Base-by-base conservation (phyloP, 2,329 filamentous ascomycete species). In the Xylariaceae sp. region DNA sequence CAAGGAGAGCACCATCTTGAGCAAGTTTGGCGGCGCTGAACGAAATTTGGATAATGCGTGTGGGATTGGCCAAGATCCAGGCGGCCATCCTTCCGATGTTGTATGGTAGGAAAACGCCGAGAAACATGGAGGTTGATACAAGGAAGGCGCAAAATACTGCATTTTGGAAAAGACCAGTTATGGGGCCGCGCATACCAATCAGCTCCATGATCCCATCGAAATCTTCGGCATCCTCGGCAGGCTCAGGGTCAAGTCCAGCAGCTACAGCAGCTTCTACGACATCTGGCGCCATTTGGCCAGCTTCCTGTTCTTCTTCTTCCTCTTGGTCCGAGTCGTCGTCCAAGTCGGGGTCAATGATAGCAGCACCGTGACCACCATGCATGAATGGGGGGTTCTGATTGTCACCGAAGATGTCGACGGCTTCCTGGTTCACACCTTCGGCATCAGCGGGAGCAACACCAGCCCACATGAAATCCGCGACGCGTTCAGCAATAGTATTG, bases 191-290 rank as follows among this genome's bases (percentile, higher is more conserved):
- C 89, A 99, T 95, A 44, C 94, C 94, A 60, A 99, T 88, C 13
- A 99, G 83, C 73, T 99, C 94, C 78, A 99, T 86, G 55, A 99
- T 90, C 0, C 94, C 94, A 72, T 99, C 94, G 13, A 99, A 85
- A 70, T 99, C 94, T 74, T 99, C 94, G 8, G 89, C 89, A 66
- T 97, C 89, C 49, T 92, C 89, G 48, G 91, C 82, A 8, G 87
- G 88, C 66, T 90, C 87, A 56, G 85, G 82, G 57, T 96, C 90
- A 42, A 93, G 77, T 7, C 82, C 88, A 13, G 84, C 86, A 53
- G 83, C 84, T 17, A 81, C 82, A n/a, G 83, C 87, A 50, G 82
- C 88, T 55, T 85, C 84, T 18, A 84, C 78, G 1, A 83, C 82
- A 60, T 88, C 85, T 11, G 77, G 81, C 57, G 66, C 69, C 57